Conservation (phyloP, 2,329 filamentous ascomycete species). For the Claviceps fusiformis region DNA sequence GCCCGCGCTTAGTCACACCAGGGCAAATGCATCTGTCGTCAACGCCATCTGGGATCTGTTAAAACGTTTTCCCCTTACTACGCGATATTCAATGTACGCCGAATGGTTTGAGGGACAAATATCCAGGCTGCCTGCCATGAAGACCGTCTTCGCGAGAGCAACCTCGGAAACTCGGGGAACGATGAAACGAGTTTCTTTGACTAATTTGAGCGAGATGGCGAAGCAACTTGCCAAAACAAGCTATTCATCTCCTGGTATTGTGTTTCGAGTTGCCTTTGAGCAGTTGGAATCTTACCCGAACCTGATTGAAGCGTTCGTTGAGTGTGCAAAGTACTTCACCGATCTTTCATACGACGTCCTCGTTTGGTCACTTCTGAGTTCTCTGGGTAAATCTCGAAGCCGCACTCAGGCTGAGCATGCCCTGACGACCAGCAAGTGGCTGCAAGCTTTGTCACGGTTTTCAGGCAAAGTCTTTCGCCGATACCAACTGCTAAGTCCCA, state of each 20-base stretch:
- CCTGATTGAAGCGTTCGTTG: constrained; percentile 85
- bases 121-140: constrained; percentile 65
- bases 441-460: constrained; percentile 81
- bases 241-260: constrained; percentile 76
- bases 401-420: constrained; percentile 49
- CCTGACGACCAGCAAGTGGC: constrained; percentile 75
- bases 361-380: constrained; percentile 80
- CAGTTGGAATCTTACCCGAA: constrained; percentile 94
- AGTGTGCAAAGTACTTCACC: constrained; percentile 89
- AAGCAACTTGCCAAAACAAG: constrained; percentile 85
- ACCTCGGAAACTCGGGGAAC: constrained; percentile 69
- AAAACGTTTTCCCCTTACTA: constrained; percentile 60
- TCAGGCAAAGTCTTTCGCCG: constrained; percentile 80
- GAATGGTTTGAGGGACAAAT: constrained; percentile 80
- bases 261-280: constrained; percentile 76
- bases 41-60: constrained; percentile 80
- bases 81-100: constrained; percentile 77
- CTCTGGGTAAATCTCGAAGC: constrained; percentile 48
- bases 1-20: constrained; percentile 75
- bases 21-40: constrained; percentile 68
- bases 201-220: constrained; percentile 76
- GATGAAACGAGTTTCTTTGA: constrained; percentile 79
- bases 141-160: constrained; percentile 62
- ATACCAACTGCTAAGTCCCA: constrained; percentile 71
- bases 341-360: constrained; percentile 85